Conservation (phyloP, 257 asterid genomes). For the Osmanthus fragrans region DNA sequence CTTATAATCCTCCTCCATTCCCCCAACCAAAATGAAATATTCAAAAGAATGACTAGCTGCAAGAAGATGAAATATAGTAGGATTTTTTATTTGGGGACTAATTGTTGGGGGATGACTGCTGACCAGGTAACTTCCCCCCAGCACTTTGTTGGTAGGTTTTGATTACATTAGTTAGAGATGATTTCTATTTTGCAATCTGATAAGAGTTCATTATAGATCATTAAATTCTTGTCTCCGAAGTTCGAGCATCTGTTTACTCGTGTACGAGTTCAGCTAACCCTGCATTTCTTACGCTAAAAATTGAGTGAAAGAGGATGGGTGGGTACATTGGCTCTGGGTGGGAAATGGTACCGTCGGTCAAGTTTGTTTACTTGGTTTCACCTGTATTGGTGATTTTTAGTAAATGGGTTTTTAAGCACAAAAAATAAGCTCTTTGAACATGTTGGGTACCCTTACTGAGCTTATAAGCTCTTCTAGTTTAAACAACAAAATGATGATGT, state of each 20-base stretch:
- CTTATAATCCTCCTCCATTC: not conserved
- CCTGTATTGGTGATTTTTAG: too few relatives aligned
- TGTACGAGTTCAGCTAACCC: not conserved
- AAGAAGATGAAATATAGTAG: slow-evolving; percentile 8
- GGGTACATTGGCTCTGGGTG: not conserved
- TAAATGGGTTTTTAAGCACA: not conserved
- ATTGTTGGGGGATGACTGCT: not conserved
- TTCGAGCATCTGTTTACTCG: not conserved
- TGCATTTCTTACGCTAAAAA: not conserved
- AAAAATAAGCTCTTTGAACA: not conserved
- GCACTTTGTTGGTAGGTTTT: not conserved
- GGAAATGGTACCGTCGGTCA: not conserved
- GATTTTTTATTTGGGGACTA: not conserved
- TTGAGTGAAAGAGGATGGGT: not conserved
- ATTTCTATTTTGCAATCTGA: not conserved
- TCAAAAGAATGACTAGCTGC: slow-evolving; percentile 1
- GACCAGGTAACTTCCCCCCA: not conserved
- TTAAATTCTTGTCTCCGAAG: not conserved
- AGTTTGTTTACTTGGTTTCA: not conserved
- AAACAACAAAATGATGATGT: not conserved
- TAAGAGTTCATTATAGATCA: not conserved
- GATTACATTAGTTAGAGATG: not conserved
- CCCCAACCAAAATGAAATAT: not conserved
- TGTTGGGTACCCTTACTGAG: not conserved
- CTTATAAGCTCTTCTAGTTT: not conserved